Evolutionary conservation across 805 yeast genomes (phyloP), one percentile per base, ranked within the genome.

Genomic region (Cyberlindnera xishuangbannaensis): DNA sequence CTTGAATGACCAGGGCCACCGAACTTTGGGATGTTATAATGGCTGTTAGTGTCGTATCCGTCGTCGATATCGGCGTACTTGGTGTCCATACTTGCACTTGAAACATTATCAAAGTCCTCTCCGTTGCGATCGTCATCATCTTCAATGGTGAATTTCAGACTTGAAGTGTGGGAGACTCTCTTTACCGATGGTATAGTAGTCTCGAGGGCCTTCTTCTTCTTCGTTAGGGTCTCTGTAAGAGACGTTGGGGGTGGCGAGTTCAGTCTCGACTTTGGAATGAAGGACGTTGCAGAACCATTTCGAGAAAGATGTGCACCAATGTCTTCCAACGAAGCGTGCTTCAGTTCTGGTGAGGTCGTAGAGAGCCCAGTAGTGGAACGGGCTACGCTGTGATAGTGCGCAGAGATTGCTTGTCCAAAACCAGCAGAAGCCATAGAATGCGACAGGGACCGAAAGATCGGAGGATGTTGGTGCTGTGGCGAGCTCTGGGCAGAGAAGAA

Each of bases 1-100:
- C 67, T 71, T 1, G 90, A 79, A 46, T 73, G 79, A 1, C n/a
- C n/a, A n/a, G n/a, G n/a, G n/a, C 94, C 94, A 6, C 92, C 90
- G 57, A 71, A 83, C 61, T 73, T 44, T 30, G 67, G 69, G 5
- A 64, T 59, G 28, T 51, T 48, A 30, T 55, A 39, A 25, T 31
- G 41, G 9, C 28, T 22, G 10, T 23, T 34, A 3, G 39, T 30
- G 21, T 43, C 47, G 11, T 40, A 39, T 8, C 35, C 45, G 26
- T 38, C 39, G 15, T 40, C 47, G 26, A 35, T 18, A n/a, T 36
- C 43, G 9, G 39, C 35, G 15, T 34, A 34, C 24, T 33, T n/a
- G n/a, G n/a, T 41, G 15, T 34, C 44, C 1, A 28, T 23, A n/a
- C 24, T 11, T 4, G 25, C 18, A 11, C 15, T 35, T 15, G n/a